Evolutionary conservation across 2,329 filamentous ascomycete genomes (phyloP).

Genomic region (Hymenoscyphus linearis): DNA sequence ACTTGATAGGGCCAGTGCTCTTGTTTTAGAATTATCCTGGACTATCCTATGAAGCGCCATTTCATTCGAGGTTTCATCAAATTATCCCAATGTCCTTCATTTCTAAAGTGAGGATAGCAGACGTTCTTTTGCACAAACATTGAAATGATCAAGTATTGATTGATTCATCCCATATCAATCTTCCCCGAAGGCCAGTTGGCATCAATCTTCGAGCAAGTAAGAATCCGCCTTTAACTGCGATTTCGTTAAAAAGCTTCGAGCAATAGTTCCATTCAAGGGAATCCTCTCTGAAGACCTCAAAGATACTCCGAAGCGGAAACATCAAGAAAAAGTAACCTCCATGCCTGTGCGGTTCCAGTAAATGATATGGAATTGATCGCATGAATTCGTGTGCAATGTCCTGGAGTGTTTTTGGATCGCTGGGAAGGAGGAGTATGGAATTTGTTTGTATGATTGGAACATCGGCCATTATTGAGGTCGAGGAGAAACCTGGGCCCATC

Average conservation of each 20-base stretch:
- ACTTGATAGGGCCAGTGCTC: background rate
- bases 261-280: constrained; percentile 13
- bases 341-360: constrained; percentile 9
- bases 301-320: constrained; percentile 11
- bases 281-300: constrained; percentile 13
- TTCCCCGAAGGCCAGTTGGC: constrained; percentile 8
- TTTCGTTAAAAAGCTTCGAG: constrained; percentile 7
- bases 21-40: background rate
- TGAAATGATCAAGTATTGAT: constrained; percentile 3
- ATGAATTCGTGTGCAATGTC: constrained; percentile 13
- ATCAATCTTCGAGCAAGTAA: constrained; percentile 12
- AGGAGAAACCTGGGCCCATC: constrained; percentile 6
- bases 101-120: background rate
- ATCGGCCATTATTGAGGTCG: background rate
- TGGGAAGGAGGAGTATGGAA: constrained; percentile 12
- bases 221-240: constrained; percentile 16
- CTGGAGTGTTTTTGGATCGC: constrained; percentile 14
- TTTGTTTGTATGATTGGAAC: constrained; percentile 9
- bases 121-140: background rate
- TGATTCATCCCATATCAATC: constrained; percentile 2
- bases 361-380: constrained; percentile 6
- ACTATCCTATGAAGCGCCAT: background rate
- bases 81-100: background rate
- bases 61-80: background rate
- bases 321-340: constrained; percentile 15